Evolutionary conservation across 2,329 filamentous ascomycete genomes (phyloP).

Genomic region (Paecilomyces sp.): DNA sequence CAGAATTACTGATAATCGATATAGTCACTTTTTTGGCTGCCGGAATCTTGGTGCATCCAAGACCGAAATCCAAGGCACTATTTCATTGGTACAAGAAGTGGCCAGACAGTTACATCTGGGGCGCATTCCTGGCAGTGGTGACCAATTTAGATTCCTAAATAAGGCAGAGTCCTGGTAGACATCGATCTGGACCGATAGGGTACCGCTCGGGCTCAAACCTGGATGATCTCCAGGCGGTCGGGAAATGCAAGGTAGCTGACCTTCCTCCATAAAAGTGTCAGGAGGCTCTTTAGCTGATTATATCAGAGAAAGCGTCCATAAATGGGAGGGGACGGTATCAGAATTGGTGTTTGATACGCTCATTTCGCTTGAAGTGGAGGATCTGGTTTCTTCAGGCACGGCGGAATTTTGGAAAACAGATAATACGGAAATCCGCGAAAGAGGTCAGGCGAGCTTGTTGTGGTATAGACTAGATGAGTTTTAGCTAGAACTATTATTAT

Average conservation of each 20-base stretch:
- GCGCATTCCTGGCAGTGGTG: slow-evolving; percentile 4
- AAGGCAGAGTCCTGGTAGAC: slow-evolving; percentile 9
- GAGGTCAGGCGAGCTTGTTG: slow-evolving; percentile 6
- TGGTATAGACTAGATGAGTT: neutral
- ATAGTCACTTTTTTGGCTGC: slow-evolving; percentile 20
- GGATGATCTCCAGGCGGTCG: no score
- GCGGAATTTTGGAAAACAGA: slow-evolving; percentile 16
- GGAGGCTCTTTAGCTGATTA: slow-evolving; percentile 12
- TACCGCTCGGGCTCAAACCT: no score
- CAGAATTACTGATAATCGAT: neutral
- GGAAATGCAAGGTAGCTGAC: slow-evolving; percentile 6
- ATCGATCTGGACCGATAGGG: neutral
- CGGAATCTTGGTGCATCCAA: slow-evolving; percentile 16
- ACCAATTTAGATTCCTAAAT: slow-evolving; percentile 8
- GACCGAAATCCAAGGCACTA: slow-evolving; percentile 9
- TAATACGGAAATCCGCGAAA: slow-evolving; percentile 11
- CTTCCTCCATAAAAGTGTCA: slow-evolving; percentile 10
- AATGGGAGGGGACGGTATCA: slow-evolving; percentile 15
- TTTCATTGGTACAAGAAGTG: slow-evolving; percentile 13
- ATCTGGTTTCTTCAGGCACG: slow-evolving; percentile 16
- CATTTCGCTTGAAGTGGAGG: slow-evolving; percentile 17
- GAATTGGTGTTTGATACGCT: slow-evolving; percentile 18
- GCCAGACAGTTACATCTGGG: slow-evolving; percentile 10
- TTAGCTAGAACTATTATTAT: no score
- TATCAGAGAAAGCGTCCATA: slow-evolving; percentile 11